Evolutionary conservation across 345 rosid species (phyloP).

Genomic region (Populus alba): DNA sequence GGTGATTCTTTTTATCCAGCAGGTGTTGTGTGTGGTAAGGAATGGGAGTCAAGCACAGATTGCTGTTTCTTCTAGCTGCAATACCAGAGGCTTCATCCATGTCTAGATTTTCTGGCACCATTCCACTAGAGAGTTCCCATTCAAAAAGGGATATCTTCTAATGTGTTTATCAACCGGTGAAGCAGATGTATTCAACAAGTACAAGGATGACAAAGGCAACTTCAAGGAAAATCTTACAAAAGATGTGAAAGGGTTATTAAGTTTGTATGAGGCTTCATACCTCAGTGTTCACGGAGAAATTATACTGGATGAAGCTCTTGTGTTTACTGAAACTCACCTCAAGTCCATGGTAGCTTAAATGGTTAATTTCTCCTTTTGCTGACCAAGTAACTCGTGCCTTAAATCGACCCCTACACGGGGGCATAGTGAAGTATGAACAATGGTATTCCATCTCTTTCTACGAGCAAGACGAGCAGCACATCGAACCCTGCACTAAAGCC

Average conservation of each 20-base stretch:
- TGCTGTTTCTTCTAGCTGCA: no score
- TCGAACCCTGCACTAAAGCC: constrained; percentile 14
- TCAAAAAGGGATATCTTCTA: no score
- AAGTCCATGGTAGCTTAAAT: neutral
- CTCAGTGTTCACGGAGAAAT: constrained; percentile 31
- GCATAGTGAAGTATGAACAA: constrained; percentile 21
- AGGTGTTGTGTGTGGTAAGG: no score
- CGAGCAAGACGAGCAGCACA: constrained; percentile 15
- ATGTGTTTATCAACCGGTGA: no score
- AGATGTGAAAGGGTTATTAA: constrained; percentile 26
- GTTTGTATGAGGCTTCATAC: constrained; percentile 42
- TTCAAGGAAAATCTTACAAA: neutral
- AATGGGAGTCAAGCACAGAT: no score
- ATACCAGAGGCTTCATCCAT: no score
- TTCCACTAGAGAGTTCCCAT: no score
- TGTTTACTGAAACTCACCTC: constrained; percentile 28
- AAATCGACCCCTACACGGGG: constrained; percentile 9
- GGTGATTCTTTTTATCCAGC: no score
- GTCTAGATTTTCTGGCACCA: no score
- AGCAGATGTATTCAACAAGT: constrained; percentile 33
- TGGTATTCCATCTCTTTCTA: constrained; percentile 27
- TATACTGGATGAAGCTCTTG: constrained; percentile 35
- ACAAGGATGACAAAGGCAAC: constrained; percentile 14
- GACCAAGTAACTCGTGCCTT: constrained; percentile 6
- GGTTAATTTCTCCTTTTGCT: neutral